Evolutionary conservation across 108 stramenopile genomes (phyloP).

Genomic region (Cyclostephanos invisitatus): DNA sequence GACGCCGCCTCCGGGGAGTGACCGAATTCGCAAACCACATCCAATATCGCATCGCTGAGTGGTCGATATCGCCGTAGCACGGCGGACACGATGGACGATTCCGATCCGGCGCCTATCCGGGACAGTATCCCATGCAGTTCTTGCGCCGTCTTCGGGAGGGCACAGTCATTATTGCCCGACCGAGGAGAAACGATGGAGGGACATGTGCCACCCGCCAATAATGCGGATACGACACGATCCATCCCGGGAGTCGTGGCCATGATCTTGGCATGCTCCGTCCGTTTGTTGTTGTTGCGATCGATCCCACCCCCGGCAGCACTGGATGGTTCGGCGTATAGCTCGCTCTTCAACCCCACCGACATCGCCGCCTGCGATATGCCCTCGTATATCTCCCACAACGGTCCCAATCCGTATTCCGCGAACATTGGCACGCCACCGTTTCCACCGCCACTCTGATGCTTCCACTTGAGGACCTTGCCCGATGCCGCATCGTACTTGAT

Average conservation of each 20-base stretch:
- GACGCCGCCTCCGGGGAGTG: constrained; percentile 73
- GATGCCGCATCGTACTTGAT: constrained; percentile 58
- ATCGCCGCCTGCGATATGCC: constrained; percentile 63
- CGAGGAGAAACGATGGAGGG: constrained; percentile 22
- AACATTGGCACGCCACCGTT: constrained; percentile 66
- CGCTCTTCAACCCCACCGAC: constrained; percentile 51
- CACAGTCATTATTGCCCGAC: constrained; percentile 11
- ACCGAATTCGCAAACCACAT: constrained; percentile 75
- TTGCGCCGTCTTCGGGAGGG: constrained; percentile 36
- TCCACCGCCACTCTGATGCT: constrained; percentile 19
- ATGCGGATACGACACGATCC: constrained; percentile 60
- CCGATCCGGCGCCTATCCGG: constrained; percentile 68
- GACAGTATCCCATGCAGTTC: constrained; percentile 62
- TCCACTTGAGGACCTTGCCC: constrained; percentile 82
- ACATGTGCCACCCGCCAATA: constrained; percentile 59
- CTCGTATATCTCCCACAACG: constrained; percentile 84
- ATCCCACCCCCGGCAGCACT: constrained; percentile 15
- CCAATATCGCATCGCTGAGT: constrained; percentile 72
- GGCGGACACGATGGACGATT: constrained; percentile 69
- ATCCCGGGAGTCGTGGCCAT: constrained; percentile 69
- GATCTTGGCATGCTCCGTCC: constrained; percentile 55
- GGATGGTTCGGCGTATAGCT: constrained; percentile 60
- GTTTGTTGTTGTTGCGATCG: background rate
- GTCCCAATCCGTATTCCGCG: constrained; percentile 70
- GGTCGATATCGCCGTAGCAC: constrained; percentile 79